phyloP scores from a whole-genome alignment of 2,329 filamentous ascomycete genomes.

The Ilyonectria robusta region DNA sequence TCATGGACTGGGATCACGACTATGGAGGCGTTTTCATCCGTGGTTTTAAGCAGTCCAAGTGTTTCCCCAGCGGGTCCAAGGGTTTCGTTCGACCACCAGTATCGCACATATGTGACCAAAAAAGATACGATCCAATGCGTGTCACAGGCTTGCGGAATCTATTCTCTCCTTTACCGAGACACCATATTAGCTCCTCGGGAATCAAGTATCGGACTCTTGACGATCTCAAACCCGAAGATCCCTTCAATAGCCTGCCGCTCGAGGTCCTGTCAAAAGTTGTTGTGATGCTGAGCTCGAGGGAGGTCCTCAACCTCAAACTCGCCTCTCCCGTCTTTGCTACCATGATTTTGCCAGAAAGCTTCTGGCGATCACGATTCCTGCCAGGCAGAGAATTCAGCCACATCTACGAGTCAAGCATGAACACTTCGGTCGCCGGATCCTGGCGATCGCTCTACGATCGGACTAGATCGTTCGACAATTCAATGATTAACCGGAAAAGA shows the following conservation, averaged over 20 bases:
- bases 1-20: background rate
- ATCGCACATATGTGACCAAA: background rate
- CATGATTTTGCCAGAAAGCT: background rate
- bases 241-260: background rate
- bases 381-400: background rate
- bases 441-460: background rate
- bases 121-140: background rate
- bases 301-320: background rate
- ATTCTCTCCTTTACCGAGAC: background rate
- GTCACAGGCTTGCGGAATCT: background rate
- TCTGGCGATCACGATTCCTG: background rate
- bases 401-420: background rate
- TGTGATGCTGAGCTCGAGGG: background rate
- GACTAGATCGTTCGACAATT: background rate
- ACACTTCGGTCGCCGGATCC: background rate
- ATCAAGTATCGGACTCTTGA: background rate
- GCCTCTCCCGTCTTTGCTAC: background rate
- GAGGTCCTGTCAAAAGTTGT: background rate
- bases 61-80: background rate
- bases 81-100: background rate
- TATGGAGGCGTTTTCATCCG: background rate
- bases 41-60: background rate
- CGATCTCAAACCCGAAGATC: background rate
- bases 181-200: background rate
- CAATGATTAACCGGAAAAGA: background rate